Evolutionary conservation across 129 eudicot genomes (phyloP), one percentile per base, ranked within the genome.

Genomic region (Deinandra increscens): DNA sequence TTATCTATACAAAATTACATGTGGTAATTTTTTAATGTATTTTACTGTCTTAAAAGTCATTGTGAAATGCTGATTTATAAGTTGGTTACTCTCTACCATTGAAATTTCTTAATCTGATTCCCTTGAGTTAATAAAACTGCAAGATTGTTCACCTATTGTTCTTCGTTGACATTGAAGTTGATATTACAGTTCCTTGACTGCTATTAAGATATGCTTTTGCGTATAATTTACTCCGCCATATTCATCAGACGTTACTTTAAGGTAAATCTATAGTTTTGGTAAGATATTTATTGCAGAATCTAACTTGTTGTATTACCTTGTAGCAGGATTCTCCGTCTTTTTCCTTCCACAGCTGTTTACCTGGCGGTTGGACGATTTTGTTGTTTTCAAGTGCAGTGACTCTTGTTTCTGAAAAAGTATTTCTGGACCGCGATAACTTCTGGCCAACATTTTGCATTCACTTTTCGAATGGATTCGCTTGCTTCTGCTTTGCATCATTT

Each of bases 201-300:
- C 61, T 61, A 22, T 61, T 67, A 49, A 94, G 99, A 94, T 88
- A 90, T 94, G 99, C 56, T 78, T 55, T 78, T 94, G 33, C 84
- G 99, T 80, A 89, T 90, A 31, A 80, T 75, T 19, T 90, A 94
- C 75, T 90, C 97, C 15, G 85, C 94, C 43, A 55, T 85, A 17
- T 94, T 94, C 73, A 94, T 94, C 89, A 87, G 87, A 62, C 78
- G 75, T n/a, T 94, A 86, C 82, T 85, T 90, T 84, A 82, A 89
- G 97, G 97, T 90, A 79, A 31, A 26, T 26, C 45, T 72, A 45
- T 68, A 11, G 23, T 13, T 66, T 55, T 77, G 15, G 17, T 58
- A 45, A 44, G 10, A n/a, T 31, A 45, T 55, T 15, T 49, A 49
- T 56, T 65, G 51, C 68, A 22, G 54, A 18, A 66, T 66, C 45